Base-by-base conservation (phyloP, 2,329 filamentous ascomycete species). In the Clarireedia monteithiana region DNA sequence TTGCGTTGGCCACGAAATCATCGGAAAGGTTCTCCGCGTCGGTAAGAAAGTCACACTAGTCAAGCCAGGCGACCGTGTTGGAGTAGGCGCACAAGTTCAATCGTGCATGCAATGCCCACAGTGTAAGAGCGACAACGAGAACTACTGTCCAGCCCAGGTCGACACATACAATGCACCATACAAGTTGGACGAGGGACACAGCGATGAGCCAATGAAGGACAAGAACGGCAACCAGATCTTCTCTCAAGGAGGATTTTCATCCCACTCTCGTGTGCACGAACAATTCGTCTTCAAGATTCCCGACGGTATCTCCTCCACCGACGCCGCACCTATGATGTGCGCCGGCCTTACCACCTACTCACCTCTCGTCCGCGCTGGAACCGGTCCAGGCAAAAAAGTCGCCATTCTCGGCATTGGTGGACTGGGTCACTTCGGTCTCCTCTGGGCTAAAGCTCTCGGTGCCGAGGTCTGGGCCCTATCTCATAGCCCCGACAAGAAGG, bases 281-380 rank as follows among this genome's bases (percentile, higher is more conserved):
- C 78, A 81, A 61, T 91, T 89, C 61, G 76, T 75, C 39, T 77
- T 83, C 63, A 78, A 77, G 59, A 80, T 83, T 44, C 80, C 80
- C 0, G 78, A 81, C 12, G 68, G 66, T 0, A 69, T 83, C 6
- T 69, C 73, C 5, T 74, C 74, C 0, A 74, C 77, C 24, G 67
- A 74, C 1, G 78, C 76, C 0, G 80, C 87, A 1, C 88, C 88
- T 1, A 83, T 94, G 74, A 77, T 92, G 27, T 92, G 89, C 66
- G 89, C 83, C 1, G 89, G 89, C 1, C 77, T 92, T 53, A 94
- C 89, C 0, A 79, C 86, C 0, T 94, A 81, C 67, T 79, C 80
- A 3, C 88, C 89, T 0, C 71, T 94, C 17, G 78, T 79, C 49
- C 78, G 84, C 23, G 83, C 86, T 30, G 82, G 81, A 1, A 78